Base-by-base conservation (phyloP, 805 yeast species). In the Teunomyces tritomae region DNA sequence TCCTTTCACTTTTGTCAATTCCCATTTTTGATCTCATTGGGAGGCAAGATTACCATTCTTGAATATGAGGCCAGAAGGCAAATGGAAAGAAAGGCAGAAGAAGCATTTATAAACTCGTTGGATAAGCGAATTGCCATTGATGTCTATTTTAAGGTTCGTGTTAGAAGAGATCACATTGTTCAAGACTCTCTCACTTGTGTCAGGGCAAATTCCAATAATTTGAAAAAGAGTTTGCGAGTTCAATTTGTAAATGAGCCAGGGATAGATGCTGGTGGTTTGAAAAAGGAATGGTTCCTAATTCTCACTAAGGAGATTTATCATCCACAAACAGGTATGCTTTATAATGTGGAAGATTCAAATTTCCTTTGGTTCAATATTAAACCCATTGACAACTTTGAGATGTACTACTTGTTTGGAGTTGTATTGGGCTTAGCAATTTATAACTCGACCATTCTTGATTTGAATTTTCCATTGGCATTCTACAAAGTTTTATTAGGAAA, bases 191-290 rank as follows among this genome's bases (percentile, higher is more conserved):
- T 94, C 39, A 68, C 80, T 6, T 75, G 80, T 28, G 79, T 86
- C 30, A 78, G 82, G 55, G 65, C 73, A 3, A 81, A 81, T 56
- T 74, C 71, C 36, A 62, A 64, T 8, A 88, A 87, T 57, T 71
- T 90, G 49, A 82, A 85, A 56, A 90, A 91, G 59, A 79, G 89
- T 1, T 65, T 92, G 28, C 77, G 82, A 51, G 85, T 94, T 7
- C 91, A 87, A 57, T 92, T 94, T 63, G 69, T 85, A 3, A 84
- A 84, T 49, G 99, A 92, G 60, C 95, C 91, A 0, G 99, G 98
- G 0, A 79, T 92, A 17, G 99, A 92, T 69, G 97, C 90, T 0
- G 98, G 99, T 2, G 99, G 99, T 0, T 74, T 92, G 49, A 82
- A 85, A 57, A 91, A 90, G 59, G 99, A 92, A 59, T 92, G 99